Conservation (phyloP, 2,329 filamentous ascomycete genomes). For the Fusarium bactridioides region DNA sequence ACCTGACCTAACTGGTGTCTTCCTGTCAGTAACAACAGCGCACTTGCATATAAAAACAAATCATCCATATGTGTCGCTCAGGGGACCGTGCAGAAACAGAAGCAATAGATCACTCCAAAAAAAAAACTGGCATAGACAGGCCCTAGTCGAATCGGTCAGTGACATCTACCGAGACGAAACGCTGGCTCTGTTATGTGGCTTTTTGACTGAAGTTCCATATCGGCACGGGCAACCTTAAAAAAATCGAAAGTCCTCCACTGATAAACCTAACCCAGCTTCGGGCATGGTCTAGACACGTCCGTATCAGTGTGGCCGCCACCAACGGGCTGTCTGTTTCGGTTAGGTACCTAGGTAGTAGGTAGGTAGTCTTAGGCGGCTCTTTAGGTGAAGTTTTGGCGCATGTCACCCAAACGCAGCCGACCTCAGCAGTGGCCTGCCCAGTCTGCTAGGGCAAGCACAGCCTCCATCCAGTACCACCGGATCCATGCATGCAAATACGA, state of each 20-base stretch:
- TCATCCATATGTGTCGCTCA: neutral
- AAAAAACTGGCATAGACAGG: neutral
- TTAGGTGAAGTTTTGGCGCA: neutral
- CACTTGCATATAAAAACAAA: neutral
- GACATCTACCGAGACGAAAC: constrained; percentile 12
- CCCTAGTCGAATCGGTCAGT: constrained; percentile 8
- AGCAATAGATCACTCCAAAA: constrained; percentile 18
- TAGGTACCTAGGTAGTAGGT: neutral
- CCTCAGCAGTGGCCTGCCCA: neutral
- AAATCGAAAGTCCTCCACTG: neutral
- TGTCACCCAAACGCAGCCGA: neutral
- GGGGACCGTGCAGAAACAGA: constrained; percentile 9
- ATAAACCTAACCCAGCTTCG: constrained; percentile 8
- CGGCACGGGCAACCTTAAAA: constrained; percentile 2
- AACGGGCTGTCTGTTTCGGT: constrained; percentile 7
- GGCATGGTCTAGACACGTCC: constrained; percentile 3
- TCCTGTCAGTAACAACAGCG: neutral
- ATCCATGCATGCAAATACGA: constrained; percentile 23
- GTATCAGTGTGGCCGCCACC: neutral
- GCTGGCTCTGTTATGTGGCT: neutral
- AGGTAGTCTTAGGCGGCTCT: constrained; percentile 1
- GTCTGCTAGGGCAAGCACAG: constrained; percentile 1
- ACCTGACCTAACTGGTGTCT: neutral
- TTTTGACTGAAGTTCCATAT: neutral
- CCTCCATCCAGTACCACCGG: constrained; percentile 3